Evolutionary conservation across 805 yeast species (phyloP).

Genomic region (Candida maesae): DNA sequence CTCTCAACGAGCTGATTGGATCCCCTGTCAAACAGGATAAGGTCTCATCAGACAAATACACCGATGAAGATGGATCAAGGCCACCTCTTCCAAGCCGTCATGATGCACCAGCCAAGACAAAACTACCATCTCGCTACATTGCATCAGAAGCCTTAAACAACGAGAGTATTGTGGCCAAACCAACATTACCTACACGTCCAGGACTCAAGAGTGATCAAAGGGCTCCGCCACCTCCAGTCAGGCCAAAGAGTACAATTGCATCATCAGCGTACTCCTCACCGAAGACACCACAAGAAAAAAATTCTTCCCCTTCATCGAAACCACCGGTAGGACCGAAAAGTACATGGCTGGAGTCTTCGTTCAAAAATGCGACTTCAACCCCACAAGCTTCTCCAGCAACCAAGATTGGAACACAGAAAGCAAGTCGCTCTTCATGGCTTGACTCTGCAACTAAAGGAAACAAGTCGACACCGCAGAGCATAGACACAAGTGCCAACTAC

Average conservation of each 20-base stretch:
- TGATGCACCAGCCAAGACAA: neutral
- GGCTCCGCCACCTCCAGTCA: constrained; percentile 2
- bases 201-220: neutral
- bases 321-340: constrained; percentile 15
- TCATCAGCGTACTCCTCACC: neutral
- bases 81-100: neutral
- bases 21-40: neutral
- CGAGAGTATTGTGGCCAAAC: constrained; percentile 2
- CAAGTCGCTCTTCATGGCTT: too few species aligned
- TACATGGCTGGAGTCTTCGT: constrained; percentile 9
- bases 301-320: neutral
- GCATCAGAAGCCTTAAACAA: neutral
- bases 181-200: constrained; percentile 8
- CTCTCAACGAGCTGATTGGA: constrained; percentile 16
- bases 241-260: constrained; percentile 6
- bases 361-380: neutral
- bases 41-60: neutral
- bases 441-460: too few species aligned
- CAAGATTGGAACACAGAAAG: too few species aligned
- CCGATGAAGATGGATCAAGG: neutral
- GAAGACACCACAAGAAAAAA: neutral
- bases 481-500: constrained; percentile 4
- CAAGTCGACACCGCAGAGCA: constrained; percentile 13
- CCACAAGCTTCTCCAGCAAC: too few species aligned
- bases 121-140: neutral